Conservation (phyloP, 2,329 filamentous ascomycete species). For the Tolypocladium endophyticum region DNA sequence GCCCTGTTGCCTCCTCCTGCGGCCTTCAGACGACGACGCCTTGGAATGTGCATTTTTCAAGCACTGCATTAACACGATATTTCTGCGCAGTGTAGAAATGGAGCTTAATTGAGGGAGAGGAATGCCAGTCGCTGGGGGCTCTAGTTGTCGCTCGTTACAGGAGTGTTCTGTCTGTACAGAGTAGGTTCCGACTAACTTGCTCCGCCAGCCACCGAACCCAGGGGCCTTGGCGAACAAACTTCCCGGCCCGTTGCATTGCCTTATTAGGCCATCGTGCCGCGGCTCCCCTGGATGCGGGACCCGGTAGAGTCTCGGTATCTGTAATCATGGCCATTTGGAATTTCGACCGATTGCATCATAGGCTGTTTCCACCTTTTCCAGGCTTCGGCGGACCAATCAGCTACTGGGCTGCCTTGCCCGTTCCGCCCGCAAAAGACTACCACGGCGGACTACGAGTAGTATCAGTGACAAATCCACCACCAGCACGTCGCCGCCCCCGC, state of each 20-base stretch:
- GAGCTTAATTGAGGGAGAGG: slow-evolving; percentile 5
- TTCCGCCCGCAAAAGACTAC: not conserved
- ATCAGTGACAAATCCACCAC: not conserved
- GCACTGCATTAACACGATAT: slow-evolving; percentile 18
- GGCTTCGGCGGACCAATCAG: not conserved
- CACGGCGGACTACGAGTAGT: not conserved
- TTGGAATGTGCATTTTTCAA: slow-evolving; percentile 23
- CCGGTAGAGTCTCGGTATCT: not conserved
- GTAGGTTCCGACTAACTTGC: not conserved
- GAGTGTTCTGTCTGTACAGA: no score
- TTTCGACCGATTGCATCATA: not conserved
- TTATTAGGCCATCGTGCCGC: not conserved
- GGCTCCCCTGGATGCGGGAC: not conserved
- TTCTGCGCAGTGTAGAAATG: slow-evolving; percentile 15
- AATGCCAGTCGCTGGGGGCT: not conserved
- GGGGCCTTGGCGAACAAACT: not conserved
- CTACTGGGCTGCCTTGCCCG: not conserved
- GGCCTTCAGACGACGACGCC: slow-evolving; percentile 50
- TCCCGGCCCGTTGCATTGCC: not conserved
- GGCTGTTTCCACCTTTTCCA: not conserved
- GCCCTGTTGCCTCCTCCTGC: slow-evolving; percentile 46
- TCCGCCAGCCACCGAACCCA: not conserved
- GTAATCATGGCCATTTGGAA: not conserved
- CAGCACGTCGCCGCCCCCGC: not conserved
- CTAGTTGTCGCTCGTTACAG: no score